Conservation (phyloP, 2,329 filamentous ascomycete genomes). For the Biscogniauxia mediterranea region DNA sequence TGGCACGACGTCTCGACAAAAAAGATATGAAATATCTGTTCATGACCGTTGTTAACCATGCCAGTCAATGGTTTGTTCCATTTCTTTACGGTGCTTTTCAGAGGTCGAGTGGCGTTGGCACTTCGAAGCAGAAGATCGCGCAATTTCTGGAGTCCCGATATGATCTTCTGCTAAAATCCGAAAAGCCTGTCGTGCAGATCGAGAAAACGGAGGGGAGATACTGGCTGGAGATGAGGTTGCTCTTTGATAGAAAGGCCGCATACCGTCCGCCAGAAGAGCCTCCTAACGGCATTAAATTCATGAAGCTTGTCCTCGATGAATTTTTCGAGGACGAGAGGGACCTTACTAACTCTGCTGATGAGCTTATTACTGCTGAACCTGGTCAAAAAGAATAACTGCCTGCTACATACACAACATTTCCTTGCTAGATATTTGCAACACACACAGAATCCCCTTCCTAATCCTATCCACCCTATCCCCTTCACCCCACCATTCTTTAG, state of each 20-base stretch:
- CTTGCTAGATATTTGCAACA: too few relatives aligned
- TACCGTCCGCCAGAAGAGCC: background rate
- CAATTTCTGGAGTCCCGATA: background rate
- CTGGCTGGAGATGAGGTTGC: background rate
- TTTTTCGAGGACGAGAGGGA: background rate
- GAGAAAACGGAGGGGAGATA: background rate
- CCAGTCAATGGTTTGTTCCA: background rate
- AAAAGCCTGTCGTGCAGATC: background rate
- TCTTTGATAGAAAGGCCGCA: background rate
- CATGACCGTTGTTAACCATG: background rate
- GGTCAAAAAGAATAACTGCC: too few relatives aligned
- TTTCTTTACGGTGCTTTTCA: background rate
- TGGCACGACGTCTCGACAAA: background rate
- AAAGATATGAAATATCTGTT: background rate
- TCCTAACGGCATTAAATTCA: background rate
- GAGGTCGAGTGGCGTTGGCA: background rate
- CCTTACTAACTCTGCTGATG: background rate
- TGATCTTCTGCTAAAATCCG: background rate
- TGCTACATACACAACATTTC: too few relatives aligned
- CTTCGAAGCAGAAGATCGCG: background rate
- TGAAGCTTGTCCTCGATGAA: background rate
- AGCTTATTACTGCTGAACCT: too few relatives aligned
- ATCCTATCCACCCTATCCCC: too few relatives aligned
- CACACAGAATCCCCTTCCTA: too few relatives aligned
- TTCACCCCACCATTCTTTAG: too few relatives aligned